Conservation (phyloP, 108 stramenopile genomes). For the Stephanodiscus triporus region DNA sequence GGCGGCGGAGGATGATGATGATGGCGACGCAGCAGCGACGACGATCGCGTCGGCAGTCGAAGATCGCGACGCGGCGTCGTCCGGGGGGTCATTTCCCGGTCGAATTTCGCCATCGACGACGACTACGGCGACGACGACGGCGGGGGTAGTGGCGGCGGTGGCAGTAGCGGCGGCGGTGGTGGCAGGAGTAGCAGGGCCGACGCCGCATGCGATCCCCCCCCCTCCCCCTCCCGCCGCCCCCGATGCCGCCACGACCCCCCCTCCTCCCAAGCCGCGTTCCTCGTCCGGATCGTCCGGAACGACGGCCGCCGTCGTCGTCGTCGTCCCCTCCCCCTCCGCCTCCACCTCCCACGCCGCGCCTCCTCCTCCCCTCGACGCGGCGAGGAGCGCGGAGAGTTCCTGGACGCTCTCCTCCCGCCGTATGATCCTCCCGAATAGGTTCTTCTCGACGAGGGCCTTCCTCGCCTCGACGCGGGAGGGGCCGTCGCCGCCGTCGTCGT, state of each 20-base stretch:
- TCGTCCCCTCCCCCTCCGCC: slow-evolving; percentile 17
- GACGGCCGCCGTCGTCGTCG: neutral
- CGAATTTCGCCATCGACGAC: too few relatives aligned
- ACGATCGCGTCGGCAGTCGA: too few relatives aligned
- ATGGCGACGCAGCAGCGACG: too few relatives aligned
- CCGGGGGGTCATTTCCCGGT: too few relatives aligned
- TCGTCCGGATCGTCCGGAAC: too few relatives aligned
- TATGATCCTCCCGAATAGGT: slow-evolving; percentile 39
- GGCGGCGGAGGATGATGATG: too few relatives aligned
- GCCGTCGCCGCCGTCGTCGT: neutral
- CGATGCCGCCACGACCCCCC: neutral
- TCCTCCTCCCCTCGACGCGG: slow-evolving; percentile 27
- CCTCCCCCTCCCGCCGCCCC: neutral
- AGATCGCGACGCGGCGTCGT: too few relatives aligned
- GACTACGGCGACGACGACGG: too few relatives aligned
- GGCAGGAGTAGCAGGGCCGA: neutral
- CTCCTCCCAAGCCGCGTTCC: too few relatives aligned
- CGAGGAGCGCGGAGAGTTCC: slow-evolving; percentile 37
- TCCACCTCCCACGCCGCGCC: slow-evolving; percentile 2
- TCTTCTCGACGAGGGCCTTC: slow-evolving; percentile 38
- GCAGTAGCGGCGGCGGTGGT: neutral
- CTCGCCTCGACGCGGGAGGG: slow-evolving; percentile 3
- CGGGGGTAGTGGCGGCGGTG: neutral
- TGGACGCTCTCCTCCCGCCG: slow-evolving; percentile 39
- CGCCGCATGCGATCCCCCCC: too few relatives aligned